These are phyloP conservation scores for Aphanomyces euteiches DNA, from an alignment of 352 stramenopile genomes.

Conservation along the genomic window DNA sequence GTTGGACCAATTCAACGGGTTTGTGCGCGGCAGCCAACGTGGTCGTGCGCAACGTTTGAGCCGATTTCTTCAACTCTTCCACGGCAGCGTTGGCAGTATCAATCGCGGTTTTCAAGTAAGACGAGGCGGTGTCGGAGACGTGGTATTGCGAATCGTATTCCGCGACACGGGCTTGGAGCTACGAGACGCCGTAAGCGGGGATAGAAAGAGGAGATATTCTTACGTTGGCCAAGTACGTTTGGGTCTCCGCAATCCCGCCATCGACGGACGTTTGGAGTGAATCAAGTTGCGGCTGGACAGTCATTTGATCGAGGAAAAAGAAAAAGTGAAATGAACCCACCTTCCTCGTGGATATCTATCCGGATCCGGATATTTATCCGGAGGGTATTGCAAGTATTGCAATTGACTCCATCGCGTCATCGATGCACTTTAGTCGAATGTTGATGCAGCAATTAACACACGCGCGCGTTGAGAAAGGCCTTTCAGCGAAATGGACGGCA, in stretches of 20 bases:
- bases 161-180: constrained; percentile 57
- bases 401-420: no score
- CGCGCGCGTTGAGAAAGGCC: no score
- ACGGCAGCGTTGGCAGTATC: constrained; percentile 66
- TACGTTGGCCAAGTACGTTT: constrained; percentile 49
- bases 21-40: constrained; percentile 47
- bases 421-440: no score
- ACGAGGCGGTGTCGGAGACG: constrained; percentile 41
- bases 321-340: no score
- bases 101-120: constrained; percentile 59
- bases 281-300: constrained; percentile 43
- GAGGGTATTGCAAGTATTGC: no score
- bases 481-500: no score
- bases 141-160: constrained; percentile 52
- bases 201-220: constrained; percentile 12
- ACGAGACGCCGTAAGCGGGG: constrained; percentile 31
- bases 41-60: constrained; percentile 43
- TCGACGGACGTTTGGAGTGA: constrained; percentile 54
- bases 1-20: constrained; percentile 41
- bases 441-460: no score
- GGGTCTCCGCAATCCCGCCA: constrained; percentile 48
- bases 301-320: constrained; percentile 38
- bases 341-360: no score
- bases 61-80: constrained; percentile 63
- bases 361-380: no score